Percentiles rank a stretch among this genome's conserved stretches.
phyloP scores from a whole-genome alignment of 805 yeast genomes.

The Kurtzmaniella cleridarum region DNA sequence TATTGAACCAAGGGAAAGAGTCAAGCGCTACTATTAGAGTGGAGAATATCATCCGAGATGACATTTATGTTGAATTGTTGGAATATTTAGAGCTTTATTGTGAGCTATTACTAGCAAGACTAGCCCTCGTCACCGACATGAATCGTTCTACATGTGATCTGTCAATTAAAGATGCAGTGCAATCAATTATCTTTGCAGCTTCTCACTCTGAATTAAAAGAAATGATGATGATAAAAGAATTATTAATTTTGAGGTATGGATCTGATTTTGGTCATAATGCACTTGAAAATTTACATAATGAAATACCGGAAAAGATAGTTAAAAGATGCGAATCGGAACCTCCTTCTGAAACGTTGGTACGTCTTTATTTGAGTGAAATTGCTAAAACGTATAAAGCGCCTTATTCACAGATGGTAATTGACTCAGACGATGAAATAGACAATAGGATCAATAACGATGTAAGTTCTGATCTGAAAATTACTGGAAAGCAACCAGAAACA shows the following conservation, averaged over 20 bases:
- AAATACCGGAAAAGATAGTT: constrained; percentile 64
- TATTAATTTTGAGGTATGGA: constrained; percentile 60
- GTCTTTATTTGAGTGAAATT: constrained; percentile 69
- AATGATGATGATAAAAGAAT: constrained; percentile 52
- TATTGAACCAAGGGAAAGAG: constrained; percentile 65
- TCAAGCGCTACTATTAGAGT: constrained; percentile 79
- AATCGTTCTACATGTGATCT: constrained; percentile 42
- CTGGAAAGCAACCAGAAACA: constrained; percentile 14
- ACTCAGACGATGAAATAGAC: constrained; percentile 15
- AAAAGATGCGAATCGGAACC: constrained; percentile 61
- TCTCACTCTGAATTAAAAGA: constrained; percentile 76
- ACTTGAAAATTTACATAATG: constrained; percentile 39
- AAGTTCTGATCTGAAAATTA: constrained; percentile 12
- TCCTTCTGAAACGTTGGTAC: constrained; percentile 61
- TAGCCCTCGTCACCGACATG: constrained; percentile 50
- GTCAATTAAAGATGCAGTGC: constrained; percentile 71
- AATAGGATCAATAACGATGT: constrained; percentile 19
- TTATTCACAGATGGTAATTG: constrained; percentile 47
- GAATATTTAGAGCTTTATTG: constrained; percentile 80
- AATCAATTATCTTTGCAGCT: constrained; percentile 62
- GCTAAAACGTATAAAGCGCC: constrained; percentile 76
- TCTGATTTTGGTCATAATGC: constrained; percentile 58
- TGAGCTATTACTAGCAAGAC: constrained; percentile 72
- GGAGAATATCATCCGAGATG: constrained; percentile 80
- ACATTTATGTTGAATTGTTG: constrained; percentile 69